phyloP scores from a whole-genome alignment of 2,329 filamentous ascomycete species.

The Chaetothyriales sp. region DNA sequence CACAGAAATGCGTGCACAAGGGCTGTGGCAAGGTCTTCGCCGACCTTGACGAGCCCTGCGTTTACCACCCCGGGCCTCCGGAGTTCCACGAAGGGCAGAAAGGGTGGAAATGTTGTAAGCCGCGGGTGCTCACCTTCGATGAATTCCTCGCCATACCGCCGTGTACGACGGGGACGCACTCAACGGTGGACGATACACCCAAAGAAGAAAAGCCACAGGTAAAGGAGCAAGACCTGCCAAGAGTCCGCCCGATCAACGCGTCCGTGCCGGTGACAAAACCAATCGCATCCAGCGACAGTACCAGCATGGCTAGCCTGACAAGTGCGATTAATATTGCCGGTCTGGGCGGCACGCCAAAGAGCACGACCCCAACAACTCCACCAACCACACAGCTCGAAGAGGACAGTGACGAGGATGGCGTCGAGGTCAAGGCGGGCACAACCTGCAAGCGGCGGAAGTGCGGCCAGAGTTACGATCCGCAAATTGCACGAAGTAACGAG shows the following conservation, averaged over 20 bases:
- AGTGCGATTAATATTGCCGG: constrained; percentile 18
- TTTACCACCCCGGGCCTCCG: constrained; percentile 86
- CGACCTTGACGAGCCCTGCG: constrained; percentile 62
- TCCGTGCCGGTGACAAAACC: constrained; percentile 14
- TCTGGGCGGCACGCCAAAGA: constrained; percentile 20
- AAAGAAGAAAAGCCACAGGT: constrained; percentile 24
- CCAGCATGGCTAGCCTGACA: constrained; percentile 5
- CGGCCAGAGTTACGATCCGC: constrained; percentile 34
- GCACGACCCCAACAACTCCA: constrained; percentile 41
- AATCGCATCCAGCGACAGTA: constrained; percentile 4
- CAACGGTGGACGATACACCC: constrained; percentile 64
- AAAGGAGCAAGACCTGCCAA: constrained; percentile 13
- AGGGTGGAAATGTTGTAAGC: constrained; percentile 99
- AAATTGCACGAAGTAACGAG: constrained; percentile 51
- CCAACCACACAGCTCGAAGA: constrained; percentile 58
- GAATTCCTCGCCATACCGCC: constrained; percentile 89
- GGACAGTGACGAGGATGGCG: constrained; percentile 69
- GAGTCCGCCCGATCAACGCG: constrained; percentile 13
- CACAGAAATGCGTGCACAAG: constrained; percentile 78
- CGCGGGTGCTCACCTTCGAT: constrained; percentile 90
- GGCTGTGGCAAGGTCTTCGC: constrained; percentile 83
- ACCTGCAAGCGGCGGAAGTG: constrained; percentile 70
- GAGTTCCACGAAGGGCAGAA: constrained; percentile 98
- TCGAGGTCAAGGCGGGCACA: constrained; percentile 59
- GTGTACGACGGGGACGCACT: constrained; percentile 87